Conservation (phyloP, 768 basidiomycete genomes). For the Cystobasidium ongulense region DNA sequence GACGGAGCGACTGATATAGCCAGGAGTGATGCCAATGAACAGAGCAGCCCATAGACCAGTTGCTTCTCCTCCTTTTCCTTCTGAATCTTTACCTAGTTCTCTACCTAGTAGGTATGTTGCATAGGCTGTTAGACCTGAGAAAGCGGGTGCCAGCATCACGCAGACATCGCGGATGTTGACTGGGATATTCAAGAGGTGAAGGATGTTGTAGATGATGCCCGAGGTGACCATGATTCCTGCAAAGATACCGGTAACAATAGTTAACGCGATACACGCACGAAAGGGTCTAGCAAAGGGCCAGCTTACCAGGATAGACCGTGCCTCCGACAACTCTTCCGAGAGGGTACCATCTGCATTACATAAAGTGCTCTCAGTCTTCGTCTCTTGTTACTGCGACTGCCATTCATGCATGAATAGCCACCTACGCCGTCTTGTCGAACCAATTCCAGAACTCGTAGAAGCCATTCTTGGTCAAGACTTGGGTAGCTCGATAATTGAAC, state of each 20-base stretch:
- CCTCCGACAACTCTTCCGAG: constrained; percentile 96
- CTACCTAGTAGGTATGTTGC: constrained; percentile 60
- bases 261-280: not conserved
- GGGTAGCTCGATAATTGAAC: constrained; percentile 98
- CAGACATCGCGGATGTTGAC: constrained; percentile 97
- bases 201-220: constrained; percentile 87
- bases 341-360: constrained; percentile 80
- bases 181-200: constrained; percentile 80
- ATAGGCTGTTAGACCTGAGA: constrained; percentile 90
- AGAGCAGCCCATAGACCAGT: constrained; percentile 95
- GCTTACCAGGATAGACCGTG: constrained; percentile 70
- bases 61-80: constrained; percentile 62
- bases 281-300: not conserved
- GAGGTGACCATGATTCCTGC: constrained; percentile 90
- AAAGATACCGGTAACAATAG: not conserved
- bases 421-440: constrained; percentile 96
- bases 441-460: constrained; percentile 99
- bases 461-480: constrained; percentile 78
- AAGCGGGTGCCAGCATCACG: constrained; percentile 91
- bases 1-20: constrained; percentile 97
- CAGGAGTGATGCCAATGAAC: constrained; percentile 92
- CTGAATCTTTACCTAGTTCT: constrained; percentile 55
- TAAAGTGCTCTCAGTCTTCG: not conserved
- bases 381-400: not conserved
- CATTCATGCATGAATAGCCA: constrained; percentile 41